Evolutionary conservation across 2,329 filamentous ascomycete genomes (phyloP), one percentile per base, ranked within the genome.

Genomic region (Sporothrix pseudoabietina): DNA sequence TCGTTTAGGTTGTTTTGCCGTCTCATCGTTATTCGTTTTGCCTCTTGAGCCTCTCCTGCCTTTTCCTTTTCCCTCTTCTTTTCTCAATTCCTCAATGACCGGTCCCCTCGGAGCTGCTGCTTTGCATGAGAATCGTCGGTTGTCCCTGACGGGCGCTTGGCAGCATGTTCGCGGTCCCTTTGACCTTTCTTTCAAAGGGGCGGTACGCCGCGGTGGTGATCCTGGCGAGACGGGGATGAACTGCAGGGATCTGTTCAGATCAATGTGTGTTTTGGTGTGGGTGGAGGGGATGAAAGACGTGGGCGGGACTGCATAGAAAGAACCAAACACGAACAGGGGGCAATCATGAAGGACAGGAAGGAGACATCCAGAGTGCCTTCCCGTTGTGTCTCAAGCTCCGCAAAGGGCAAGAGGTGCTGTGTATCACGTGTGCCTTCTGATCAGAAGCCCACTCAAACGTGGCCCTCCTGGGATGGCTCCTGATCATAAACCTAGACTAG

Each of bases 221-320:
- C 70, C 70, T 72, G 44, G 70, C 59, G 59, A 72, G 47, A 72
- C 57, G 70, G 70, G 70, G 70, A 55, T 55, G 70, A 65, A 55
- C 59, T 44, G 70, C 70, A 72, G 59, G 70, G 70, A 72, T 72
- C 70, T 66, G 70, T 65, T 72, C 70, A 65, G 70, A 72, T 72
- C 70, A 65, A 35, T 66, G 26, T 54, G 70, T 66, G 57, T 72
- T 65, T 72, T 61, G 69, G 57, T 57, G 26, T 26, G 54, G 35
- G 14, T 54, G 35, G 35, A 57, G n/a, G 54, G 69, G 52, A 68
- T 52, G 19, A 68, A 35, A 68, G 14, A 22, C 44, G 44, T 35
- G 22, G 22, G 41, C 41, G 26, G 65, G 26, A 52, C 44, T 52
- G 65, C 22, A 32, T 26, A 68, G 44, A 68, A 44, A 32, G 47